Evolutionary conservation across 2,329 filamentous ascomycete genomes (phyloP).

Genomic region (Cryphonectria carpinicola): DNA sequence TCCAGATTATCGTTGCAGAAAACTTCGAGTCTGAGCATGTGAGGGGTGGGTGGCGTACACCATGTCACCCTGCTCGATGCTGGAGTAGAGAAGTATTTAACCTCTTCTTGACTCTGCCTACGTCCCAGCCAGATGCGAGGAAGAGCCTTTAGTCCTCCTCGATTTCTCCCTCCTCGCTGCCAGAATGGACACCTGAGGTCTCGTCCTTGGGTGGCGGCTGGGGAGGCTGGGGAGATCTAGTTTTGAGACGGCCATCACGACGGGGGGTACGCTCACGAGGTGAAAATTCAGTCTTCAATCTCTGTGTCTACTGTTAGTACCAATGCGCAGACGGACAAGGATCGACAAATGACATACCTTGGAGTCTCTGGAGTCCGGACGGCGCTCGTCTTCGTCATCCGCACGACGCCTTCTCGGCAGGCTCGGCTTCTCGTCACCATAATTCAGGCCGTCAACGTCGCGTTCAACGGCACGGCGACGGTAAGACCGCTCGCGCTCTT

Average conservation of each 20-base stretch:
- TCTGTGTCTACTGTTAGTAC: conserved; percentile 47
- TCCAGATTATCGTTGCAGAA: neutral
- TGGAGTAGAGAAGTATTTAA: neutral
- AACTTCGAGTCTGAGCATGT: neutral
- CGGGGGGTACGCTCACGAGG: conserved; percentile 65
- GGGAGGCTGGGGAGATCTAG: conserved; percentile 56
- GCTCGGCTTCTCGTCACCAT: conserved; percentile 74
- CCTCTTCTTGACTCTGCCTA: conserved; percentile 29
- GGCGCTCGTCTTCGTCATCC: conserved; percentile 71
- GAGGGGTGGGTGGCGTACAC: neutral
- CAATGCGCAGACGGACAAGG: conserved; percentile 1
- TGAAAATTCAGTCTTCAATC: conserved; percentile 60
- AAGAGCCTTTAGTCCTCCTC: conserved; percentile 68
- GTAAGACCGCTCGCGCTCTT: conserved; percentile 87
- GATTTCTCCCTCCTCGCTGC: conserved; percentile 97
- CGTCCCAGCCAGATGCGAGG: conserved; percentile 27
- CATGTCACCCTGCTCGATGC: neutral
- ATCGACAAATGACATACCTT: conserved; percentile 56
- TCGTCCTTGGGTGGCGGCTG: conserved; percentile 53
- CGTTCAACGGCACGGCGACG: conserved; percentile 75
- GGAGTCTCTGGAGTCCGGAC: conserved; percentile 66
- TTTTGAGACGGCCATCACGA: conserved; percentile 59
- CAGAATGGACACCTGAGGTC: conserved; percentile 71
- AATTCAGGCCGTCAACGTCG: conserved; percentile 85
- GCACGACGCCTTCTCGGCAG: conserved; percentile 74